Base-by-base conservation (phyloP, 139 green algal genomes). In the Tetradesmus lagerheimii region DNA sequence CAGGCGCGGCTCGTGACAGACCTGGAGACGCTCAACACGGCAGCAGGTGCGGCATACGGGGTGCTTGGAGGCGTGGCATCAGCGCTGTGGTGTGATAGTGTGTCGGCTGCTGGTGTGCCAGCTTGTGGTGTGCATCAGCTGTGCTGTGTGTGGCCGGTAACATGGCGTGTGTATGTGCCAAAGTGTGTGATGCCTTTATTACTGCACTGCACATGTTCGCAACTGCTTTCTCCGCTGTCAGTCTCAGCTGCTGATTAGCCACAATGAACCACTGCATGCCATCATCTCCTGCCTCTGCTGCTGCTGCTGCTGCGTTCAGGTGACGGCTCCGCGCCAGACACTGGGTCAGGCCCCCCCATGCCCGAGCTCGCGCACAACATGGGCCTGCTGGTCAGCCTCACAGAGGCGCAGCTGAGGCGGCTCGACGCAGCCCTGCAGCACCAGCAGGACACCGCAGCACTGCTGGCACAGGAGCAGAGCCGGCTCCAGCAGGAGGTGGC, bases 341-440 rank as follows among this genome's bases (percentile, higher is more conserved):
- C 89, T 78, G 93, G 37, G 20, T 34, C 53, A n/a, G 87, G 64
- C 29, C 41, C 82, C 20, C 97, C 97, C 50, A 98, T 99, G 95
- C 97, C 98, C 0, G 98, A 99, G 95, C 94, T 99, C 83, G 96
- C 98, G 92, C 98, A 99, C 95, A 99, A 99, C 95, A 94, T 99
- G 95, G 94, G 96, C 34, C 93, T 99, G 92, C 92, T 99, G 78
- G 96, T 99, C 25, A 82, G 50, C 41, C 88, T 99, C 67, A 96
- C 96, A 9, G 98, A 99, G 87, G 94, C 94, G 2, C 95, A 98
- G 88, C 98, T 99, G 80, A 93, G 96, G 86, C 92, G 89, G 81
- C 88, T 98, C 78, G 97, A 99, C 79, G 93, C 91, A 27, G 93
- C 94, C 83, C 93, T 99, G 71, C 85, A 95, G 57, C 94, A 96